A percentile compares a stretch with the other conserved stretches of the same genome.
Evolutionary conservation across 2,329 filamentous ascomycete genomes (phyloP).

Genomic region (Stagonosporopsis rhizophila): DNA sequence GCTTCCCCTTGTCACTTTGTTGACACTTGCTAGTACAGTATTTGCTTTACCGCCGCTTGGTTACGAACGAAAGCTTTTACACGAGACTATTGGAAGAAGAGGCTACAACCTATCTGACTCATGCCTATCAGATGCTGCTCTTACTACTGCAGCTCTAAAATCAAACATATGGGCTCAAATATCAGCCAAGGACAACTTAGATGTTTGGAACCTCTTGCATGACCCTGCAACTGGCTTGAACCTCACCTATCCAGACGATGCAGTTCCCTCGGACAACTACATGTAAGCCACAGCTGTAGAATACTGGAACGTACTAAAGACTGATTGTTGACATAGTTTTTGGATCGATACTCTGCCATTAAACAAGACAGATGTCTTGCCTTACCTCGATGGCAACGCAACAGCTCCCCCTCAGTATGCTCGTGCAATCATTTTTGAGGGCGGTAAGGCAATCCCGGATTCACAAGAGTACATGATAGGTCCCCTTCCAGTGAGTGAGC

Average conservation of each 20-base stretch:
- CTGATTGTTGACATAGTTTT: constrained; percentile 26
- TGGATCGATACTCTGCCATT: constrained; percentile 57
- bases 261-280: constrained; percentile 55
- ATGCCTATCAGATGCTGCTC: constrained; percentile 24
- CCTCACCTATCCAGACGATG: constrained; percentile 51
- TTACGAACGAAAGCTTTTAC: constrained; percentile 31
- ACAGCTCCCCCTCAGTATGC: constrained; percentile 53
- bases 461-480: constrained; percentile 57
- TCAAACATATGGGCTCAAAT: constrained; percentile 54
- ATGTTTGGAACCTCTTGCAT: constrained; percentile 55
- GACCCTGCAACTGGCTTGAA: constrained; percentile 54
- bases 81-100: constrained; percentile 28
- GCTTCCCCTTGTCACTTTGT: background rate
- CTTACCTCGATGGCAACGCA: constrained; percentile 53
- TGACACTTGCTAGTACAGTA: constrained; percentile 1
- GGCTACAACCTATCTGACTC: constrained; percentile 18
- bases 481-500: constrained; percentile 53
- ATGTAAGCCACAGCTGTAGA: constrained; percentile 27
- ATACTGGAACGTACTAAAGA: background rate
- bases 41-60: constrained; percentile 20
- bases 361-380: constrained; percentile 58
- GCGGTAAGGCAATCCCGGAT: constrained; percentile 52
- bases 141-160: constrained; percentile 44
- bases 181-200: constrained; percentile 52
- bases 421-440: constrained; percentile 56